These are phyloP conservation scores for Asterella californica DNA, from an alignment of 225 moss, liverwort and hornwort species.

Conservation along the genomic window DNA sequence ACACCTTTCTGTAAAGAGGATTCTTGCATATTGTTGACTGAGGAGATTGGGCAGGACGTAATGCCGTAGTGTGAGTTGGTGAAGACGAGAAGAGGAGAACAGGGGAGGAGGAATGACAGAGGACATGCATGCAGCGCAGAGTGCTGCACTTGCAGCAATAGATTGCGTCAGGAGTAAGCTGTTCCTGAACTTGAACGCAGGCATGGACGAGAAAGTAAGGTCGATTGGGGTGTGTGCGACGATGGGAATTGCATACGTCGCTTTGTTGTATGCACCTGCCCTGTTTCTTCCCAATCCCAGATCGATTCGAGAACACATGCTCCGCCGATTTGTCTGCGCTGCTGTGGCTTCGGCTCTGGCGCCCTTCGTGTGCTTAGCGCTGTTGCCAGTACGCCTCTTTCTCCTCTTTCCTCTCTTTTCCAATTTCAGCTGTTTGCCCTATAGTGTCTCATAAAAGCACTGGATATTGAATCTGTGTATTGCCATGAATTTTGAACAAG, in stretches of 20 bases:
- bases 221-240: constrained; percentile 26
- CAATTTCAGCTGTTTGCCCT: too few relatives aligned
- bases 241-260: constrained; percentile 37
- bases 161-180: not conserved
- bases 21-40: too few relatives aligned
- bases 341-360: constrained; percentile 60
- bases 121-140: not conserved
- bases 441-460: not conserved
- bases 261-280: constrained; percentile 62
- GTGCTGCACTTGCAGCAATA: not conserved
- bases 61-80: not conserved
- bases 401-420: not conserved
- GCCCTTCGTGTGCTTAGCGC: constrained; percentile 56
- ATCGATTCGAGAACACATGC: constrained; percentile 55
- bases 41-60: not conserved
- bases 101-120: not conserved
- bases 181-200: not conserved
- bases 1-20: too few relatives aligned
- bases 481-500: too few relatives aligned
- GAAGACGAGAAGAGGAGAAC: not conserved
- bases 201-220: constrained; percentile 4
- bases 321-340: constrained; percentile 77
- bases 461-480: not conserved
- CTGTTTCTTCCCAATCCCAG: constrained; percentile 60
- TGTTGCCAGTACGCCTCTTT: constrained; percentile 55